A percentile compares a stretch with the other conserved stretches of the same genome.
Evolutionary conservation across 2,329 filamentous ascomycete genomes (phyloP).

Genomic region (Fusarium sp.): DNA sequence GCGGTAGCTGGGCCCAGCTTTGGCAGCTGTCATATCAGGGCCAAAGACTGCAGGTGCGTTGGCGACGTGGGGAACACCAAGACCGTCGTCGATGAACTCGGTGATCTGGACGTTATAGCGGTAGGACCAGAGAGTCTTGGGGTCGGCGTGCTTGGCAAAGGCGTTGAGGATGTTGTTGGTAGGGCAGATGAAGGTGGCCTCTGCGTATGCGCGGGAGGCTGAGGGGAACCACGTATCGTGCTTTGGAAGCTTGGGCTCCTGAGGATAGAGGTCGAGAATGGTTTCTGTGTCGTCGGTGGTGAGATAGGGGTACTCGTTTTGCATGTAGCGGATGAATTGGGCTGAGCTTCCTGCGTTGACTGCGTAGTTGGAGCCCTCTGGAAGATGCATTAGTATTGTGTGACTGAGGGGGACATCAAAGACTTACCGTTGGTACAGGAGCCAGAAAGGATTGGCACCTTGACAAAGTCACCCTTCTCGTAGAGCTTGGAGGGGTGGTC

Average conservation of each 20-base stretch:
- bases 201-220: constrained; percentile 59
- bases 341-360: constrained; percentile 53
- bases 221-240: constrained; percentile 62
- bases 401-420: not conserved
- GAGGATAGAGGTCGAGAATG: constrained; percentile 58
- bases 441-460: constrained; percentile 62
- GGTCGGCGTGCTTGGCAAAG: constrained; percentile 41
- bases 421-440: constrained; percentile 59
- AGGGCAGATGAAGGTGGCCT: constrained; percentile 62
- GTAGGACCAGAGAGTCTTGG: constrained; percentile 59
- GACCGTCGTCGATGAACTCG: constrained; percentile 53
- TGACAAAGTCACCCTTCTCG: constrained; percentile 56
- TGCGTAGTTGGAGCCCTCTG: constrained; percentile 64
- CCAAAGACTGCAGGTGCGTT: constrained; percentile 65
- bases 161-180: constrained; percentile 56
- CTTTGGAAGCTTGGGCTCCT: constrained; percentile 51
- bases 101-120: constrained; percentile 63
- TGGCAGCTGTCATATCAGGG: constrained; percentile 51
- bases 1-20: constrained; percentile 54
- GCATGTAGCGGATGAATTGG: constrained; percentile 58
- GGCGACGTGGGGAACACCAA: constrained; percentile 64
- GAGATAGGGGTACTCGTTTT: constrained; percentile 63
- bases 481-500: constrained; percentile 60
- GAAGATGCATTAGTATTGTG: constrained; percentile 16
- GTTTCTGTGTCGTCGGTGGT: constrained; percentile 52